Percentiles rank a stretch among this genome's conserved stretches.
Evolutionary conservation across 108 stramenopile species (phyloP).

Genomic region (Chaetoceros tenuissimus): DNA sequence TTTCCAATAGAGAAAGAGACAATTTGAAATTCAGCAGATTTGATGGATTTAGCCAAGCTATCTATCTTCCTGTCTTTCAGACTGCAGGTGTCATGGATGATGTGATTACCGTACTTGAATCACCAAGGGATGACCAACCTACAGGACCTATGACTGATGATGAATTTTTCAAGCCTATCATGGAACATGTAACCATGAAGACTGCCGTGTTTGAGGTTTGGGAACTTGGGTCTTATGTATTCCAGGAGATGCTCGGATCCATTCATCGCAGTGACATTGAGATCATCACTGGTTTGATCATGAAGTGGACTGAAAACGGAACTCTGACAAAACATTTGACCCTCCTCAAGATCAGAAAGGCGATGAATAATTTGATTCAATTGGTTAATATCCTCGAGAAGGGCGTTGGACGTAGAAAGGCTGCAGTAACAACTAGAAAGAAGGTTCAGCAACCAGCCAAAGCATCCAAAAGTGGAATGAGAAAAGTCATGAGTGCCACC

Average conservation of each 20-base stretch:
- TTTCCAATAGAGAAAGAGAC: conserved; percentile 87
- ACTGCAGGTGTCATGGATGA: conserved; percentile 94
- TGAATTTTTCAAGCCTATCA: conserved; percentile 75
- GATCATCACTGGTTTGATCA: conserved; percentile 49
- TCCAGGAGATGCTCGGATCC: conserved; percentile 72
- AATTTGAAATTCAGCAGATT: conserved; percentile 93
- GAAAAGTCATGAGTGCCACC: conserved; percentile 57
- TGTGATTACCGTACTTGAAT: conserved; percentile 72
- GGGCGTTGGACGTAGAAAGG: conserved; percentile 68
- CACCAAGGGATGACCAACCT: conserved; percentile 48
- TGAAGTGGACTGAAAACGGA: conserved; percentile 74
- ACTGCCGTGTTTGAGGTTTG: conserved; percentile 94
- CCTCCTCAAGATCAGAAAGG: conserved; percentile 49
- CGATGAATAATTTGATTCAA: conserved; percentile 45
- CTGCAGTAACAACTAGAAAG: conserved; percentile 36
- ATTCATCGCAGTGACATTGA: conserved; percentile 76
- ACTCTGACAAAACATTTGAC: conserved; percentile 45
- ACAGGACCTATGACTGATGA: conserved; percentile 49
- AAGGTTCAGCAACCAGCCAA: conserved; percentile 22
- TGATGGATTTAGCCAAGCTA: conserved; percentile 88
- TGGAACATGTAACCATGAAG: conserved; percentile 77
- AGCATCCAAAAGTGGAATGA: conserved; percentile 29
- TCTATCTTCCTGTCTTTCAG: conserved; percentile 95
- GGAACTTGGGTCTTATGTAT: conserved; percentile 84
- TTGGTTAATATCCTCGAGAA: conserved; percentile 62